A percentile compares a stretch with the other conserved stretches of the same genome.
These are phyloP conservation scores for Entonaema liquescens DNA, from an alignment of 495 filamentous ascomycete species.

Conservation along the genomic window DNA sequence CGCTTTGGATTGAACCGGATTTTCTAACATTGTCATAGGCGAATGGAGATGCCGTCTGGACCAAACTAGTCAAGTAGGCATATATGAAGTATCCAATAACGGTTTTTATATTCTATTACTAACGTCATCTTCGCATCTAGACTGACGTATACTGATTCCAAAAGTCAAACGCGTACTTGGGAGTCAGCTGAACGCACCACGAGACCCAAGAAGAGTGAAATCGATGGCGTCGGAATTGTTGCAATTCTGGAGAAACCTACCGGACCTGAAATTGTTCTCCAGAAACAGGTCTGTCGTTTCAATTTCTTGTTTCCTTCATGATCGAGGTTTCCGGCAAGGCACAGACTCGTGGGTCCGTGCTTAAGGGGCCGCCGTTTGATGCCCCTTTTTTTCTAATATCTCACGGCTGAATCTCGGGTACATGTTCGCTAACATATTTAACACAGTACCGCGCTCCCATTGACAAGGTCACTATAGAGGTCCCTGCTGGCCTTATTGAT, in stretches of 20 bases:
- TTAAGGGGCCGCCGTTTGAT: neutral
- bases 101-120: conserved; percentile 6
- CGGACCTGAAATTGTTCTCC: conserved; percentile 79
- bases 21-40: conserved; percentile 38
- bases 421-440: neutral
- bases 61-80: conserved; percentile 61
- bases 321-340: neutral
- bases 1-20: conserved; percentile 13
- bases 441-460: conserved; percentile 77
- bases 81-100: conserved; percentile 22
- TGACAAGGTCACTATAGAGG: conserved; percentile 78
- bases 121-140: conserved; percentile 46
- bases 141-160: conserved; percentile 76
- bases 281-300: conserved; percentile 68
- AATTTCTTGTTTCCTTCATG: neutral
- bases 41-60: conserved; percentile 75
- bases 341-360: neutral
- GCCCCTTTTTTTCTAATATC: neutral
- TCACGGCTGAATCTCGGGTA: neutral
- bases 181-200: conserved; percentile 83
- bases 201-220: conserved; percentile 70
- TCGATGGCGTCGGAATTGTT: conserved; percentile 92
- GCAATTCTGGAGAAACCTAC: conserved; percentile 80
- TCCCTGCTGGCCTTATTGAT: conserved; percentile 88
- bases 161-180: conserved; percentile 75